Conservation (phyloP, 805 yeast genomes). For the Saccharomycopsis selenospora region DNA sequence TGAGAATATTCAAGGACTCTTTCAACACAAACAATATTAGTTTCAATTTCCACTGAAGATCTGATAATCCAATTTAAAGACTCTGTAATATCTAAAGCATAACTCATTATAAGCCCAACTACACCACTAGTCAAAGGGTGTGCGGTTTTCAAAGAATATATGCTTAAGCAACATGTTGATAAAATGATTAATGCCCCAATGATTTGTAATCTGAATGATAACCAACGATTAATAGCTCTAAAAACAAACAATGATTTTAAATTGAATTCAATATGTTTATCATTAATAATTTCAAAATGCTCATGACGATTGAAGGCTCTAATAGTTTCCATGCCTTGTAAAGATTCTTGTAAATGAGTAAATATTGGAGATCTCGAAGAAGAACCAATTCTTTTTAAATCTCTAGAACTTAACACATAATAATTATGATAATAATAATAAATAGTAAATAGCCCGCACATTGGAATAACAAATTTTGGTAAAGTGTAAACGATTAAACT, state of each 20-base stretch:
- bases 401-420: constrained; percentile 66
- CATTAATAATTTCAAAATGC: constrained; percentile 52
- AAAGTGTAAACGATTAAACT: constrained; percentile 44
- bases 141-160: constrained; percentile 32
- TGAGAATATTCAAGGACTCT: constrained; percentile 50
- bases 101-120: constrained; percentile 59
- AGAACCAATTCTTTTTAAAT: constrained; percentile 65
- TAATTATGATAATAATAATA: constrained; percentile 66
- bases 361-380: constrained; percentile 68
- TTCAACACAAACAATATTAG: constrained; percentile 60
- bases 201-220: constrained; percentile 53
- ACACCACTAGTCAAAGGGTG: constrained; percentile 48
- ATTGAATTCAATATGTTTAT: constrained; percentile 42
- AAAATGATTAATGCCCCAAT: constrained; percentile 54
- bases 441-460: constrained; percentile 38
- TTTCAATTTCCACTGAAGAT: constrained; percentile 55
- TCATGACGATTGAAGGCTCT: constrained; percentile 63
- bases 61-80: constrained; percentile 51
- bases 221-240: constrained; percentile 57
- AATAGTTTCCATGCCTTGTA: constrained; percentile 70
- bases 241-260: constrained; percentile 42
- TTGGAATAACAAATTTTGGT: constrained; percentile 46
- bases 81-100: constrained; percentile 50
- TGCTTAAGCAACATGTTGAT: constrained; percentile 42
- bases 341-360: constrained; percentile 75